phyloP scores from a whole-genome alignment of 805 yeast species.

The Priceomyces fermenticarens region DNA sequence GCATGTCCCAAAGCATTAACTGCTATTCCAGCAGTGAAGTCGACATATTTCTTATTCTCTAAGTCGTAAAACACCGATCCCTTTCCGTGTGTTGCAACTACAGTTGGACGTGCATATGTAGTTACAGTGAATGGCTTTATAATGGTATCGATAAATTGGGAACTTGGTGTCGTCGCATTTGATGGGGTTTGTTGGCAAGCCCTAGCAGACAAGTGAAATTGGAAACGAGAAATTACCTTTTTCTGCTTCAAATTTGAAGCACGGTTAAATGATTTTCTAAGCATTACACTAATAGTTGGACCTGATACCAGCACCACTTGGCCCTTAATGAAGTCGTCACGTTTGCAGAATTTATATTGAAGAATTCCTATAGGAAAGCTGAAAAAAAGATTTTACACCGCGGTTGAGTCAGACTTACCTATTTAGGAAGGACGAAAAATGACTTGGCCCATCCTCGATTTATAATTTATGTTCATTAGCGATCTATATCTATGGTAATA shows the following conservation, averaged over 20 bases:
- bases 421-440: slow-evolving; percentile 8
- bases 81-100: slow-evolving; percentile 75
- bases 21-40: slow-evolving; percentile 95
- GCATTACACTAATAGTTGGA: no score
- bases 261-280: no score
- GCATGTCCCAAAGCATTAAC: slow-evolving; percentile 94
- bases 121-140: slow-evolving; percentile 61
- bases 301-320: not conserved
- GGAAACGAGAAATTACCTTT: no score
- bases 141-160: slow-evolving; percentile 40
- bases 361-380: no score
- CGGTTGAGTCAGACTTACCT: slow-evolving; percentile 31
- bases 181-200: no score
- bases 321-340: not conserved
- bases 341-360: no score
- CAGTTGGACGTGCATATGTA: slow-evolving; percentile 75
- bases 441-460: not conserved
- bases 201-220: no score
- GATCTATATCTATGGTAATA: slow-evolving; percentile 32
- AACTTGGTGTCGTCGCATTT: no score
- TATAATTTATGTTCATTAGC: slow-evolving; percentile 9
- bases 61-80: slow-evolving; percentile 82
- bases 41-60: slow-evolving; percentile 75
- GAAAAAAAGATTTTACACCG: slow-evolving; percentile 26
- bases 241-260: no score